Conservation (phyloP, 2,329 filamentous ascomycete species). For the Erysiphe pulchra region DNA sequence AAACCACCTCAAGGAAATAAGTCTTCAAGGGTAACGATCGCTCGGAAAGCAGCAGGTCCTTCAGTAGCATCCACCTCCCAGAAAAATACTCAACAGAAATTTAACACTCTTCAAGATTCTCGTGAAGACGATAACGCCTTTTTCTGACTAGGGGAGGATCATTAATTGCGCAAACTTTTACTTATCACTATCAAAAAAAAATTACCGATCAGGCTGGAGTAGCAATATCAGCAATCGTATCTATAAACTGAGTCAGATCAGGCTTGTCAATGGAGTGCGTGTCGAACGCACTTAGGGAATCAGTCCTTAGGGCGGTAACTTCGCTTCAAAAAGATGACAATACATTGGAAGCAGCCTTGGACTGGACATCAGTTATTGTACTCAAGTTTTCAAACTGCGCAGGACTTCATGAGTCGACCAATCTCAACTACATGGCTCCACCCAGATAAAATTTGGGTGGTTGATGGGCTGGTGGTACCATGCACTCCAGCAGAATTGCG, state of each 20-base stretch:
- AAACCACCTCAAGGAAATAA: background rate
- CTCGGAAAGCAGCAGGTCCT: background rate
- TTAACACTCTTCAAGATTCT: background rate
- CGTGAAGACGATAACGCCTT: background rate
- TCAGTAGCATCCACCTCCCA: background rate
- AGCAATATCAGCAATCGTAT: background rate
- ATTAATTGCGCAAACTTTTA: background rate
- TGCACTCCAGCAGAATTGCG: background rate
- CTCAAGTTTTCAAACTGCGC: background rate
- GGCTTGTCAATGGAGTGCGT: background rate
- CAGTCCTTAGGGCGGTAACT: background rate
- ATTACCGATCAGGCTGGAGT: background rate
- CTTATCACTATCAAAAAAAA: background rate
- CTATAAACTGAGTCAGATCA: background rate
- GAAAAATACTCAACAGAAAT: background rate
- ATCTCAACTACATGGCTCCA: background rate
- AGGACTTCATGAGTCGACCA: background rate
- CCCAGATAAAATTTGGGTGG: background rate
- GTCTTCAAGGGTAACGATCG: background rate
- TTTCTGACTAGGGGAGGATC: background rate
- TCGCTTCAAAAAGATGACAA: background rate
- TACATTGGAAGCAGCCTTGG: background rate
- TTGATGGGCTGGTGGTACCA: background rate
- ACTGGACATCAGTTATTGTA: background rate
- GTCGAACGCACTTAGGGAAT: background rate